Evolutionary conservation across 305 asterid species (phyloP).

Genomic region (Ruellia speciosa): DNA sequence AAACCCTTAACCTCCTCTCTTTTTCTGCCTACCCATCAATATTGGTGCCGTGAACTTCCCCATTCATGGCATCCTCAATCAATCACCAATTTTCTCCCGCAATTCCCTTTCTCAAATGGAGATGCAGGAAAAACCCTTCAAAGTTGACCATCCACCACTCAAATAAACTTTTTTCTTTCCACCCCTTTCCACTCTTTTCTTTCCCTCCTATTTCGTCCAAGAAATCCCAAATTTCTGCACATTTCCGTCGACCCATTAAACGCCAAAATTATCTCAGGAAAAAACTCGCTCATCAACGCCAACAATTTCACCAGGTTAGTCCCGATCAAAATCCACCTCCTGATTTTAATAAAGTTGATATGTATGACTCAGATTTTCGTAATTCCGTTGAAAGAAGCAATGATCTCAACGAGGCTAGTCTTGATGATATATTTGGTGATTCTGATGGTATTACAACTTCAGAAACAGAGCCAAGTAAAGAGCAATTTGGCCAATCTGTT

Average conservation of each 20-base stretch:
- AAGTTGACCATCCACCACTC: slow-evolving; percentile 25
- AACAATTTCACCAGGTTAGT: slow-evolving; percentile 47
- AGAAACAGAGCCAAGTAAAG: slow-evolving; percentile 26
- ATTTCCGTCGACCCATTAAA: slow-evolving; percentile 34
- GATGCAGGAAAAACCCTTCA: slow-evolving; percentile 26
- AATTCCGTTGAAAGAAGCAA: slow-evolving; percentile 19
- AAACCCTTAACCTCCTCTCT: no score
- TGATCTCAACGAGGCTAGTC: slow-evolving; percentile 20
- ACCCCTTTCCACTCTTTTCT: slow-evolving; percentile 21
- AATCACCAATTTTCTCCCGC: slow-evolving; percentile 25
- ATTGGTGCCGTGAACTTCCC: not conserved
- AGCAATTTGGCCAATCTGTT: slow-evolving; percentile 39
- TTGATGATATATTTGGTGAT: slow-evolving; percentile 22
- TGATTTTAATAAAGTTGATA: slow-evolving; percentile 24
- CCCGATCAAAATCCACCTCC: slow-evolving; percentile 24
- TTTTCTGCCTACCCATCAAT: no score
- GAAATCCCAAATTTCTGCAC: slow-evolving; percentile 53
- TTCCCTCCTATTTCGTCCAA: slow-evolving; percentile 32
- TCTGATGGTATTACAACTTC: slow-evolving; percentile 23
- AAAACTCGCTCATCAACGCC: slow-evolving; percentile 46
- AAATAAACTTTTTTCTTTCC: slow-evolving; percentile 16
- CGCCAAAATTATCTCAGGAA: slow-evolving; percentile 75
- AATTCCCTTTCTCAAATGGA: slow-evolving; percentile 31
- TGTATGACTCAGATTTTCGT: slow-evolving; percentile 18
- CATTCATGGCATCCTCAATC: slow-evolving; percentile 37